Evolutionary conservation across 139 green algal genomes (phyloP).

Genomic region (Nannochloris sp.): DNA sequence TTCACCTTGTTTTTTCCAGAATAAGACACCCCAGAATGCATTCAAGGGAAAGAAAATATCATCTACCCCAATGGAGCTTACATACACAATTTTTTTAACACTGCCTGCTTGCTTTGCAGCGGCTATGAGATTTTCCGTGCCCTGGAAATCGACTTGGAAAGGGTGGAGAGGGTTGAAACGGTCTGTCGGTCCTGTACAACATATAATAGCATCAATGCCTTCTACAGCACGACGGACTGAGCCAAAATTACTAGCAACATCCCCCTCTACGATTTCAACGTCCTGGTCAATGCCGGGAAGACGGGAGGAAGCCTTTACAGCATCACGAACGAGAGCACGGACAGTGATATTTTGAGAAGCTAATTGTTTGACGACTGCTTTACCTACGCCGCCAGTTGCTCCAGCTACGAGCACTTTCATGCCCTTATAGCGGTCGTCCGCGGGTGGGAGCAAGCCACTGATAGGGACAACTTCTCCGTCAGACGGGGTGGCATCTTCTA

Average conservation of each 20-base stretch:
- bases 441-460: background rate
- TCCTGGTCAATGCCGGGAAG: constrained; percentile 16
- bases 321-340: constrained; percentile 50
- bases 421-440: background rate
- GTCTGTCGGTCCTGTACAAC: constrained; percentile 49
- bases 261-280: constrained; percentile 37
- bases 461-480: background rate
- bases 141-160: constrained; percentile 66
- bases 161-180: constrained; percentile 55
- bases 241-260: constrained; percentile 53
- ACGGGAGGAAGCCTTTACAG: constrained; percentile 23
- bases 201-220: constrained; percentile 51
- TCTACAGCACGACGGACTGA: constrained; percentile 44
- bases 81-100: constrained; percentile 46
- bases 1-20: constrained; percentile 77
- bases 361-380: constrained; percentile 39
- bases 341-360: constrained; percentile 34
- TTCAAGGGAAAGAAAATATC: constrained; percentile 69
- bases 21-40: constrained; percentile 64
- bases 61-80: constrained; percentile 65
- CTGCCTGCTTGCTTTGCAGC: constrained; percentile 32
- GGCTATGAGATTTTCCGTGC: constrained; percentile 66
- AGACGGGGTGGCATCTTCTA: background rate
- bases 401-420: constrained; percentile 48
- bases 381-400: constrained; percentile 51